A percentile compares a stretch with the other conserved stretches of the same genome.
Conservation (phyloP, 2,329 filamentous ascomycete species). For the Magnaporthales sp. region DNA sequence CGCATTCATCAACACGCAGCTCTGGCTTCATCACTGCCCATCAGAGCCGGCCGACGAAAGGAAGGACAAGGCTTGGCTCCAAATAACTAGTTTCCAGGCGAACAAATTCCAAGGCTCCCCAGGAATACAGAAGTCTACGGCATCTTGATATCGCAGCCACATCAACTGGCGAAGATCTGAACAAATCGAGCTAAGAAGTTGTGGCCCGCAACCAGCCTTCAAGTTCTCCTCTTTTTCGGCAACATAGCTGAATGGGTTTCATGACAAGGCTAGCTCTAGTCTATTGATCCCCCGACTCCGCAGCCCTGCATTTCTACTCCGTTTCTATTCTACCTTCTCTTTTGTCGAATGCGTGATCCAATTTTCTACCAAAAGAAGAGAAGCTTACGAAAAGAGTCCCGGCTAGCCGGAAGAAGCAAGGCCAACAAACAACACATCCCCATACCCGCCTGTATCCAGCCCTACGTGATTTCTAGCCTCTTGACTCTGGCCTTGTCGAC, state of each 20-base stretch:
- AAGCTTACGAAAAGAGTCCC: neutral
- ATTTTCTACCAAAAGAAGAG: neutral
- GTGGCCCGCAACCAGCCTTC: neutral
- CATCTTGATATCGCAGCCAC: too few species aligned
- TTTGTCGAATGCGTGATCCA: neutral
- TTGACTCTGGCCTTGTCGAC: neutral
- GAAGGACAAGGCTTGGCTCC: too few species aligned
- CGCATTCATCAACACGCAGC: too few species aligned
- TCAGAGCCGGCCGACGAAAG: too few species aligned
- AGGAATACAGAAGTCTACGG: too few species aligned
- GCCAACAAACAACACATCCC: neutral
- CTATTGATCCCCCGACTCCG: neutral
- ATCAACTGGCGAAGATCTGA: neutral
- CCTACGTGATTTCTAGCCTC: too few species aligned
- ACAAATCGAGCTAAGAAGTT: neutral
- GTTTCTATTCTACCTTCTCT: neutral
- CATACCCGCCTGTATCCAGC: too few species aligned
- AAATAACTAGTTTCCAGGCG: too few species aligned
- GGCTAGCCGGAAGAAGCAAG: neutral
- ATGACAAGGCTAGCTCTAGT: neutral
- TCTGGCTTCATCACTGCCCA: too few species aligned
- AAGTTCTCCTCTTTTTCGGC: neutral
- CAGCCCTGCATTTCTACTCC: neutral
- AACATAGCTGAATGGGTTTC: neutral
- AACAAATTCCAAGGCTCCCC: too few species aligned